Percentiles rank a stretch among this genome's conserved stretches.
phyloP scores from a whole-genome alignment of 495 filamentous ascomycete genomes.

The Terfezia claveryi region DNA sequence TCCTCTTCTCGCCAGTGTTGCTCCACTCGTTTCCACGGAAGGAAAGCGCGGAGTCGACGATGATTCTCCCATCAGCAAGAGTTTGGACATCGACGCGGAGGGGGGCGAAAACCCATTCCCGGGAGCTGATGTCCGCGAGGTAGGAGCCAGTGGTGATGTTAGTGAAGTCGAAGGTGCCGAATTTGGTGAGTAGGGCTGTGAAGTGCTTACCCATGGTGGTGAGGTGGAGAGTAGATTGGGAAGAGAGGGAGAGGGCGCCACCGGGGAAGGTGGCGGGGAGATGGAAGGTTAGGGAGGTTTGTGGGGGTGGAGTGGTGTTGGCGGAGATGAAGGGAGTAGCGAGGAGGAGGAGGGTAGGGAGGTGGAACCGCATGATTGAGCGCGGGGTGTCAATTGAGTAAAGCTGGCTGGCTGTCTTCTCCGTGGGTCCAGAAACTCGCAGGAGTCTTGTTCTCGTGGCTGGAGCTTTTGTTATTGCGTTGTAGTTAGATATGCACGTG shows the following conservation, averaged over 20 bases:
- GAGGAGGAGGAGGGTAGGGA: conserved; percentile 7
- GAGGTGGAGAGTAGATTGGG: conserved; percentile 55
- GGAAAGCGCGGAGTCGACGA: conserved; percentile 54
- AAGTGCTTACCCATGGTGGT: conserved; percentile 27
- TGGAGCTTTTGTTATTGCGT: too few relatives aligned
- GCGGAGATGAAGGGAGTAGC: conserved; percentile 10
- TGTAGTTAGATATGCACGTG: too few relatives aligned
- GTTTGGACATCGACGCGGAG: conserved; percentile 49
- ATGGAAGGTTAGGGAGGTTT: conserved; percentile 7
- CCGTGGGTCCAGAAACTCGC: too few relatives aligned
- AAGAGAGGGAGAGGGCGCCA: conserved; percentile 25
- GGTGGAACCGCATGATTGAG: neutral
- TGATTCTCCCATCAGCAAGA: conserved; percentile 22
- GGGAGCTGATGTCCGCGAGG: conserved; percentile 53
- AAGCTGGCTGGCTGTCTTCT: too few relatives aligned
- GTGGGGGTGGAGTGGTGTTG: neutral
- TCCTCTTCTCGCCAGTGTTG: conserved; percentile 47
- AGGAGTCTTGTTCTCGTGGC: too few relatives aligned
- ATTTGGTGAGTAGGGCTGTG: conserved; percentile 37
- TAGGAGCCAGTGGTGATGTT: conserved; percentile 49
- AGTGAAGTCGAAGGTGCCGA: conserved; percentile 49
- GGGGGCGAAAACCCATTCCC: conserved; percentile 50
- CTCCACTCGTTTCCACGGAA: conserved; percentile 74
- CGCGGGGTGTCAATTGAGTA: neutral
- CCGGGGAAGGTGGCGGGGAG: conserved; percentile 30